Conservation (phyloP, 805 yeast species). For the Blastobotrys americana region DNA sequence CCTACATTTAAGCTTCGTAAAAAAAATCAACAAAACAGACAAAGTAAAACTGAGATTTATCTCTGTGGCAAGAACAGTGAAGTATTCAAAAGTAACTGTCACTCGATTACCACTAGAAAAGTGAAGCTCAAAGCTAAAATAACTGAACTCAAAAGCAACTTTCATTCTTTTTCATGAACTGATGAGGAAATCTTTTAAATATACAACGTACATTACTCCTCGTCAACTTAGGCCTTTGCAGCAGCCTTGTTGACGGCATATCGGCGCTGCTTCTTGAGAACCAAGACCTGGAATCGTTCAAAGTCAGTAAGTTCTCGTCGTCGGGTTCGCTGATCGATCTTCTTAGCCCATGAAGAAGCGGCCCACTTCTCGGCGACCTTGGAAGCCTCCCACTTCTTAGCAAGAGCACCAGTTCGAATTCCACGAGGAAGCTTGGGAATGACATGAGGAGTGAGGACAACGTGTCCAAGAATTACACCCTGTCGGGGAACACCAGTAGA, state of each 20-base stretch:
- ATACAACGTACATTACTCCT: conserved; percentile 5
- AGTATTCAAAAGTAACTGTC: too few relatives aligned
- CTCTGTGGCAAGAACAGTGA: too few relatives aligned
- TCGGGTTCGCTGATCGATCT: conserved; percentile 90
- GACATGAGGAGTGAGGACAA: conserved; percentile 88
- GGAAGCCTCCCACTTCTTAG: conserved; percentile 91
- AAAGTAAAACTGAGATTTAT: too few relatives aligned
- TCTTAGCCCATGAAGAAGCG: conserved; percentile 94
- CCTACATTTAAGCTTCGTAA: too few relatives aligned
- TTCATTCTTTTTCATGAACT: not conserved
- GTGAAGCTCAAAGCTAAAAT: not conserved
- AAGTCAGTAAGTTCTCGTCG: conserved; percentile 92
- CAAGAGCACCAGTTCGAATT: conserved; percentile 74
- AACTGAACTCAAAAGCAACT: not conserved
- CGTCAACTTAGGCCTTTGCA: conserved; percentile 55
- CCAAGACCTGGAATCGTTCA: conserved; percentile 99
- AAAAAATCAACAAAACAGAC: too few relatives aligned
- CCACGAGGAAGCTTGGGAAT: conserved; percentile 87
- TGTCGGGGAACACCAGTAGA: conserved; percentile 82
- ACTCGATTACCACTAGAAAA: conserved; percentile 1
- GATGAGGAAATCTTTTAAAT: conserved; percentile 1
- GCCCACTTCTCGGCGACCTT: conserved; percentile 88
- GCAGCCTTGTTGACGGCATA: conserved; percentile 91
- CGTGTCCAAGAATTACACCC: conserved; percentile 78
- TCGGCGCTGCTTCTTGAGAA: conserved; percentile 96